Percentiles rank a stretch among this genome's conserved stretches.
These are phyloP conservation scores for Vitis cinerea DNA, from an alignment of 164 flowering plant species.

Conservation along the genomic window DNA sequence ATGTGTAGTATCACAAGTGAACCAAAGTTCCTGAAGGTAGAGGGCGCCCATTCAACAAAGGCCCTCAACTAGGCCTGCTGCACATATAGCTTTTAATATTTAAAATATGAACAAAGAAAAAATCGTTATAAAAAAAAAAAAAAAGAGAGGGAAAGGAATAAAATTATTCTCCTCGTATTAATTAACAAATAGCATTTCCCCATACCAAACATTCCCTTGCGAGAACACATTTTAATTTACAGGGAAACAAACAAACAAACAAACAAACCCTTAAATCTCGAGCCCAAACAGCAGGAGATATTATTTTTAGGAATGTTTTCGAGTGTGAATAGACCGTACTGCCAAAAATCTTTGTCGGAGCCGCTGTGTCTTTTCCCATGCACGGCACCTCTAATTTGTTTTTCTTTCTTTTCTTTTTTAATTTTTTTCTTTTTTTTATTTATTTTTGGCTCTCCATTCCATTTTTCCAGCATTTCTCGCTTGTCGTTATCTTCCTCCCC, in stretches of 20 bases:
- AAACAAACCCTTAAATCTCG: constrained; percentile 32
- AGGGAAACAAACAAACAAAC: constrained; percentile 15
- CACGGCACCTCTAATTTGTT: not conserved
- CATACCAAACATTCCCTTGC: constrained; percentile 29
- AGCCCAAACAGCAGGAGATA: constrained; percentile 6
- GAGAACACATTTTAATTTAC: constrained; percentile 15
- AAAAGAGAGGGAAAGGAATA: not conserved
- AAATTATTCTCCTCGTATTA: constrained; percentile 19
- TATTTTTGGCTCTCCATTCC: not conserved
- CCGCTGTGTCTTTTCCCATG: constrained; percentile 21
- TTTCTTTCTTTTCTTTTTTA: not conserved
- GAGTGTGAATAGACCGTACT: constrained; percentile 30
- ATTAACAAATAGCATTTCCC: constrained; percentile 10
- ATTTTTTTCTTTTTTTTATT: not conserved
- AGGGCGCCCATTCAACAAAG: too few relatives aligned
- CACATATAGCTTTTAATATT: too few relatives aligned
- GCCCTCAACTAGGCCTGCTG: too few relatives aligned
- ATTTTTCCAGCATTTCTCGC: constrained; percentile 9
- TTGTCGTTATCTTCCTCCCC: constrained; percentile 14
- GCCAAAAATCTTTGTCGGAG: constrained; percentile 48
- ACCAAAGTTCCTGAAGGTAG: too few relatives aligned
- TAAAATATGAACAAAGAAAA: not conserved
- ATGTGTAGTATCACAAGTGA: too few relatives aligned
- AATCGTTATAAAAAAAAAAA: not conserved
- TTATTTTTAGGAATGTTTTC: constrained; percentile 3